These are phyloP conservation scores for Epicoccum nigrum DNA, from an alignment of 2,329 filamentous ascomycete species.

Conservation along the genomic window DNA sequence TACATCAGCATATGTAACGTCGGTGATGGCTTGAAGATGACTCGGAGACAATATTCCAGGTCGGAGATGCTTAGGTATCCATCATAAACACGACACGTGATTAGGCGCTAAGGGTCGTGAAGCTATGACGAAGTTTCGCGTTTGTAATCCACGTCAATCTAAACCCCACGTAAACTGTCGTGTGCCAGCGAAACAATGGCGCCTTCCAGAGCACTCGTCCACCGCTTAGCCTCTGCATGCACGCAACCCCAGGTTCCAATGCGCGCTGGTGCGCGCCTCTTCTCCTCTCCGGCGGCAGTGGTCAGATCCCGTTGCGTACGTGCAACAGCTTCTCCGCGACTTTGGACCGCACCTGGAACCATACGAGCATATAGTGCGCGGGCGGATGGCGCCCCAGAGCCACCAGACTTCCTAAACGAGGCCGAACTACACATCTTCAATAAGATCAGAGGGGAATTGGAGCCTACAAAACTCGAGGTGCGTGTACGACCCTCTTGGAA, in stretches of 20 bases:
- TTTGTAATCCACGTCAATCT: constrained; percentile 13
- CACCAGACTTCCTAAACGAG: constrained; percentile 56
- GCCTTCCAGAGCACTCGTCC: constrained; percentile 40
- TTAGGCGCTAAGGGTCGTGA: constrained; percentile 28
- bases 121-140: constrained; percentile 39
- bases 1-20: not conserved
- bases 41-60: constrained; percentile 2
- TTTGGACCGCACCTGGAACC: not conserved
- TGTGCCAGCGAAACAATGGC: constrained; percentile 35
- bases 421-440: constrained; percentile 56
- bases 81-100: constrained; percentile 37
- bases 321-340: constrained; percentile 1
- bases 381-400: constrained; percentile 30
- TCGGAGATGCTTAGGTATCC: not conserved
- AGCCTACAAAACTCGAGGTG: constrained; percentile 56
- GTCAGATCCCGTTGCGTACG: constrained; percentile 10
- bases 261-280: constrained; percentile 20
- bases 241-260: constrained; percentile 22
- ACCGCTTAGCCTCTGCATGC: constrained; percentile 27
- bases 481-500: constrained; percentile 13
- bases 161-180: constrained; percentile 22
- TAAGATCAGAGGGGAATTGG: constrained; percentile 51
- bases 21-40: constrained; percentile 12
- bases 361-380: constrained; percentile 35
- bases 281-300: constrained; percentile 21